Evolutionary conservation across 208 protist species (phyloP).

Genomic region (Tetramitus jugosus): DNA sequence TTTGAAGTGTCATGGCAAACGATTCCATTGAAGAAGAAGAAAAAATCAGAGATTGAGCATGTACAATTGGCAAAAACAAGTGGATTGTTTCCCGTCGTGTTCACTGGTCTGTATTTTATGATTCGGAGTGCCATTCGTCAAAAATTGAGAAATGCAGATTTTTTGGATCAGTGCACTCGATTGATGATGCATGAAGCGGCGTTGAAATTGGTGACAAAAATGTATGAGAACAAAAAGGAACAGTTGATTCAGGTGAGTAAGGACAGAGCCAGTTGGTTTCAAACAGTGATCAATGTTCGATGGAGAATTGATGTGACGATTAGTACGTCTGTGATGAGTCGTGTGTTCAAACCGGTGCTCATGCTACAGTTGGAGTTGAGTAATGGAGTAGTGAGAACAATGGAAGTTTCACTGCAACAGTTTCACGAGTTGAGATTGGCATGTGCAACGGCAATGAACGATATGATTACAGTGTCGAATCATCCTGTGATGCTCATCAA

Average conservation of each 20-base stretch:
- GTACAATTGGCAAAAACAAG: not conserved
- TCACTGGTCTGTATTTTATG: constrained; percentile 20
- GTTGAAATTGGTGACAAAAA: not conserved
- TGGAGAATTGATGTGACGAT: constrained; percentile 31
- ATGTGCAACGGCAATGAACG: constrained; percentile 8
- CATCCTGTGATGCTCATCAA: constrained; percentile 28
- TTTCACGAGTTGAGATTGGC: constrained; percentile 21
- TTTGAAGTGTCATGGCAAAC: not conserved
- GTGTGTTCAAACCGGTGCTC: constrained; percentile 22
- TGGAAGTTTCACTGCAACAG: constrained; percentile 17
- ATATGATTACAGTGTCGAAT: constrained; percentile 14
- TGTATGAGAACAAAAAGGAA: constrained; percentile 11
- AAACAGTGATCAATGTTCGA: not conserved
- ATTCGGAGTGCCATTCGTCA: not conserved
- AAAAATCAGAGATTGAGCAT: not conserved
- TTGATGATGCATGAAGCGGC: not conserved
- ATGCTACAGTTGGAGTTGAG: constrained; percentile 19
- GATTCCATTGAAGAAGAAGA: constrained; percentile 11
- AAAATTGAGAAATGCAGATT: not conserved
- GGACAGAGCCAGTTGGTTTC: constrained; percentile 6
- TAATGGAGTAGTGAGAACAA: not conserved
- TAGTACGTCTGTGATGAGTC: constrained; percentile 18
- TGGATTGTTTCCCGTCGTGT: constrained; percentile 12
- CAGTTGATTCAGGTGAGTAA: not conserved
- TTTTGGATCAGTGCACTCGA: not conserved